A percentile compares a stretch with the other conserved stretches of the same genome.
phyloP scores from a whole-genome alignment of 1,139 yeast genomes.

The Protomyces pachydermus region DNA sequence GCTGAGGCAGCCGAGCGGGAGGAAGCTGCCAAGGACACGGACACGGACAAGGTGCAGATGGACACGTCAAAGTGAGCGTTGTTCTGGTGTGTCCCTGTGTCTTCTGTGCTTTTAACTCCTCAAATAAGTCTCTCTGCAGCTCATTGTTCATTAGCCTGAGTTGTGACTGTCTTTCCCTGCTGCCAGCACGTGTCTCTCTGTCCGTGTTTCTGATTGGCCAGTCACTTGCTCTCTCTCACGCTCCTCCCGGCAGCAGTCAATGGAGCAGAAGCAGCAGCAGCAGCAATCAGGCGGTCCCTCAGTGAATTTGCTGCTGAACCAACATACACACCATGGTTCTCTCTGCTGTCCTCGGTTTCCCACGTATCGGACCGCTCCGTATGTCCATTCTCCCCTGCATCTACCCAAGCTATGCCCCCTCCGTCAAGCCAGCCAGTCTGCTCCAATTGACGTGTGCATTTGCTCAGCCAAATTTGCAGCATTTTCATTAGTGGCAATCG shows the following conservation, averaged over 20 bases:
- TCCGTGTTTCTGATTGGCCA: neutral
- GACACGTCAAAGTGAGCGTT: neutral
- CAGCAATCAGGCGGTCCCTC: too few relatives aligned
- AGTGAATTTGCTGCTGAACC: neutral
- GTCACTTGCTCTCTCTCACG: neutral
- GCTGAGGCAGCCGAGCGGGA: constrained; percentile 13
- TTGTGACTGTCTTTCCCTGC: neutral
- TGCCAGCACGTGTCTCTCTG: neutral
- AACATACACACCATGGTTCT: constrained; percentile 26
- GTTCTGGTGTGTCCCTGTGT: neutral
- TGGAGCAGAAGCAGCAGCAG: too few relatives aligned
- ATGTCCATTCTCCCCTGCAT: neutral
- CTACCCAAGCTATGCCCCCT: neutral
- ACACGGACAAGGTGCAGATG: constrained; percentile 1
- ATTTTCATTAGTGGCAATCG: too few relatives aligned
- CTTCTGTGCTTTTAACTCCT: neutral
- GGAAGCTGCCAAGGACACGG: neutral
- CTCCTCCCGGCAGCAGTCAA: neutral
- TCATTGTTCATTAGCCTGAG: neutral
- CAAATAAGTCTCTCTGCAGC: neutral
- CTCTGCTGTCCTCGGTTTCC: constrained; percentile 32
- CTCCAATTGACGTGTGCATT: neutral
- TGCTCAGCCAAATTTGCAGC: neutral
- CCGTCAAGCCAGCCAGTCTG: neutral
- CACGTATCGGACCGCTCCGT: constrained; percentile 29